These are phyloP conservation scores for Leccinum incarnatum DNA, from an alignment of 768 basidiomycete species.

Conservation along the genomic window DNA sequence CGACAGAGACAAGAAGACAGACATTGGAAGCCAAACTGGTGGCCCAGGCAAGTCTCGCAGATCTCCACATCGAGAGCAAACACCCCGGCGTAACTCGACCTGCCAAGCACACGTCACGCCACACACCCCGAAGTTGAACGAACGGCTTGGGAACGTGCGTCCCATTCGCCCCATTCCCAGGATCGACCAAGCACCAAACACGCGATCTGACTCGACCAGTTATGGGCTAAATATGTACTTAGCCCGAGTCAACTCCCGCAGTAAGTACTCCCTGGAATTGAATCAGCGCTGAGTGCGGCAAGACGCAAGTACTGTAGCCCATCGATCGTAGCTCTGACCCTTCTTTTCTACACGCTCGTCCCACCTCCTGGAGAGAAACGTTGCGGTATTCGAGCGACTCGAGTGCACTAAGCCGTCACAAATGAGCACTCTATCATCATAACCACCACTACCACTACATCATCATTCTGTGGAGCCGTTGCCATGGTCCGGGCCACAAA, in stretches of 20 bases:
- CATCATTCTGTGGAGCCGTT: neutral
- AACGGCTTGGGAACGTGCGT: slow-evolving; percentile 16
- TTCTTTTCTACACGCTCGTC: neutral
- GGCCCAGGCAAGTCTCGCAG: neutral
- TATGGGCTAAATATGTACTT: neutral
- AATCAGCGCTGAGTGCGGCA: neutral
- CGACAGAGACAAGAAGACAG: neutral
- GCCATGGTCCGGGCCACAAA: neutral
- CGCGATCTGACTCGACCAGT: neutral
- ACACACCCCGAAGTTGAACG: slow-evolving; percentile 2
- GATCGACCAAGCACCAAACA: neutral
- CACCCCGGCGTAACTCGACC: neutral
- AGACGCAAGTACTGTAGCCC: neutral
- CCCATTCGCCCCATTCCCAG: slow-evolving; percentile 3
- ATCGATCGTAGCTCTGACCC: no score
- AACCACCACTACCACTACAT: neutral
- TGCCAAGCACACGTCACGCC: slow-evolving; percentile 17
- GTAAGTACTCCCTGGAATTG: neutral
- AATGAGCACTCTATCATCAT: neutral
- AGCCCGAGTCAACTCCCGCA: neutral
- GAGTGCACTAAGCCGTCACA: neutral
- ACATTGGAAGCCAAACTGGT: neutral
- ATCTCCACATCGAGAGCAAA: neutral
- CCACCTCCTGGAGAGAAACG: neutral
- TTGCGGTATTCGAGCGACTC: neutral